Base-by-base conservation (phyloP, 176 grass and related monocot species). In the Aegilops umbellulata region DNA sequence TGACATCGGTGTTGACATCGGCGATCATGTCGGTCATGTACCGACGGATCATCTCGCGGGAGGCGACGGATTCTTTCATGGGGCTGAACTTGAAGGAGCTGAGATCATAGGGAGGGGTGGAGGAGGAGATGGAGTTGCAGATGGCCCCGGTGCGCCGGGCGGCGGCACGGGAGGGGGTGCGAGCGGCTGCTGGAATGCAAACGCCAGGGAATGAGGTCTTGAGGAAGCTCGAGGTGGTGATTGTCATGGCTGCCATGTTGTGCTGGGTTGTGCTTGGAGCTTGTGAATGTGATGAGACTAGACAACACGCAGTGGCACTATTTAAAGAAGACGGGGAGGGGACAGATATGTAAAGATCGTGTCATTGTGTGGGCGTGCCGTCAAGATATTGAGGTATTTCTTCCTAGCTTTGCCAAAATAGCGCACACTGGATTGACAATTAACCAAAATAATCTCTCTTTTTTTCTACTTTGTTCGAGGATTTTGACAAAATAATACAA, bases 11-110 rank as follows among this genome's bases (percentile, higher is more conserved):
- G 82, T 99, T 94, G 3, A 92, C 97, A 82, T 99, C 1, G 7
- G 94, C 94, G 58, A 99, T 99, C 94, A 99, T 93, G 79, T 99
- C 97, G 1, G 94, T 99, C 97, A 96, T 99, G 90, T 99, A 96
- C 0, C 92, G 88, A 2, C 94, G 86, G 0, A 92, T 99, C 97
- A 96, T 99, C 91, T 99, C 97, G 3, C 94, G 86, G 11, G 97
- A 90, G 4, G 96, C 94, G 85, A 88, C 71, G 8, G 97, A 99
- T 27, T 99, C 92, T 77, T 91, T 94, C 84, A 99, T 99, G 20
- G 92, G 94, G 24, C 87, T 86, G 84, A 99, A 99, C 34, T 42
- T 51, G 87, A 95, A 72, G 10, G 92, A 42, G 34, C 66, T 92
- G 39, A 99, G 92, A 84, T 96, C 89, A 71, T 95, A 96, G 19